These are phyloP conservation scores for Clarireedia hainanense DNA, from an alignment of 2,329 filamentous ascomycete species.

Conservation along the genomic window DNA sequence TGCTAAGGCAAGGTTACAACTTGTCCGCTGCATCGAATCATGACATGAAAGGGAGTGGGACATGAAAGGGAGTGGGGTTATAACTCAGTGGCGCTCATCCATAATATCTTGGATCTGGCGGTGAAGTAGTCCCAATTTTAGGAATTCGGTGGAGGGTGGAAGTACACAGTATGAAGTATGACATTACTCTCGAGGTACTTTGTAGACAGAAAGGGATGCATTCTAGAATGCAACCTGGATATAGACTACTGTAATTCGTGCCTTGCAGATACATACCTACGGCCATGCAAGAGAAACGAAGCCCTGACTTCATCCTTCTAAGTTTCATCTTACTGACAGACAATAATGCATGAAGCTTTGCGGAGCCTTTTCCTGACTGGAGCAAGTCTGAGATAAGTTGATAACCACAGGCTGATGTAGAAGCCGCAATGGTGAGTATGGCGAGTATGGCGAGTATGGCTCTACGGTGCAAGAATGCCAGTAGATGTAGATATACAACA, in stretches of 20 bases:
- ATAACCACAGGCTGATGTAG: no score
- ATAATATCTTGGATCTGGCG: background rate
- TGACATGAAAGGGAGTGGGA: constrained; percentile 1
- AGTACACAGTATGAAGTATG: background rate
- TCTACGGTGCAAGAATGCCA: no score
- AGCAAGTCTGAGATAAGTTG: no score
- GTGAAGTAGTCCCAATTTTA: constrained; percentile 1
- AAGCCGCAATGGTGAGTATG: no score
- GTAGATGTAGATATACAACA: no score
- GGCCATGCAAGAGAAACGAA: no score
- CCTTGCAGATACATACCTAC: background rate
- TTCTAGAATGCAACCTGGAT: background rate
- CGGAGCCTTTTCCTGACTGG: no score
- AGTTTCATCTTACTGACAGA: no score
- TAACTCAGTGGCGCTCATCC: background rate
- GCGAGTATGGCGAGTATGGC: no score
- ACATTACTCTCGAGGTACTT: background rate
- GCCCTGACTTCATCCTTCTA: no score
- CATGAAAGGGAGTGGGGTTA: constrained; percentile 5
- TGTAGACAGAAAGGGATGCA: background rate
- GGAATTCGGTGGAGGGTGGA: background rate
- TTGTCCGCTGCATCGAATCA: background rate
- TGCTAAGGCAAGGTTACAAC: no score
- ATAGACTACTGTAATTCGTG: background rate
- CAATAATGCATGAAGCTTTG: no score